Evolutionary conservation across 2,329 filamentous ascomycete genomes (phyloP), one percentile per base, ranked within the genome.

Genomic region (Aspergillus quadricinctus): DNA sequence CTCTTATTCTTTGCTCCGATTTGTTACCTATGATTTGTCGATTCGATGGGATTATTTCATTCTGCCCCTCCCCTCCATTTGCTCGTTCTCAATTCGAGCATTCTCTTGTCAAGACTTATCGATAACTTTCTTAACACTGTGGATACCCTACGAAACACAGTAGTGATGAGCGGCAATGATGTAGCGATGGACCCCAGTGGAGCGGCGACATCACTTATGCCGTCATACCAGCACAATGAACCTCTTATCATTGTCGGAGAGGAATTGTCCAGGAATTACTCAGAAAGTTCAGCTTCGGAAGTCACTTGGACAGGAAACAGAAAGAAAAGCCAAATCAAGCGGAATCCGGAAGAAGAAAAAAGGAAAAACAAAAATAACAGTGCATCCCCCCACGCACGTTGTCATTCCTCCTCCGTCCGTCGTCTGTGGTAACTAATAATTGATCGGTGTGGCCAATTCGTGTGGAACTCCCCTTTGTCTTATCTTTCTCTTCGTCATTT

Each of bases 191-290:
- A 25, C 10, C 17, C 17, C 37, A 21, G 57, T 56, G 53, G 53
- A 56, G 40, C 49, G 49, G 48, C 54, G 56, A 58, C 57, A 58
- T 58, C 52, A 37, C 19, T 29, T 25, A 43, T 58, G 56, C 56
- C 56, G 56, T 58, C 56, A 58, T 57, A 52, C 14, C 45, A 40
- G 23, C 43, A 46, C 43, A 21, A 46, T 35, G 43, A 46, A 23
- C 43, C 9, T 45, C 21, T 45, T 45, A 14, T 46, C 21, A 46
- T 46, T 25, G 9, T 14, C 31, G 6, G 14, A 37, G 14, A 17
- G 17, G 14, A 17, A 37, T 17, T 17, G 31, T n/a, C 6, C 31
- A 37, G 31, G 31, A 17, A 37, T 17, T 17, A 37, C 31, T 21
- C n/a, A 45, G 41, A 45, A 45, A 19, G 41, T 11, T 9, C n/a